Evolutionary conservation across 345 rosid genomes (phyloP).

Genomic region (Ceriops tagal): DNA sequence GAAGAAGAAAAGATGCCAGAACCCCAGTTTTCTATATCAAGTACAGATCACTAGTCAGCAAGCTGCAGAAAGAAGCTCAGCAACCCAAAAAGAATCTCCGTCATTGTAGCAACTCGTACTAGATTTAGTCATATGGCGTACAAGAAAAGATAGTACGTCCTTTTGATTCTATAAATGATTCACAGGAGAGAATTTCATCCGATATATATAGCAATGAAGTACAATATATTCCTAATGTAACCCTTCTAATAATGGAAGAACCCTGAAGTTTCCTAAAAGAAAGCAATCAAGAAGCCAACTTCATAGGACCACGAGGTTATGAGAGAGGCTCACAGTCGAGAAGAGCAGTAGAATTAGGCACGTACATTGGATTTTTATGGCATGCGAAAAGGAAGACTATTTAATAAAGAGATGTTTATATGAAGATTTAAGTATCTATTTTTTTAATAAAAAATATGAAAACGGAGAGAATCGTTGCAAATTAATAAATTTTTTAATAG

Average conservation of each 20-base stretch:
- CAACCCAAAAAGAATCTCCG: not conserved
- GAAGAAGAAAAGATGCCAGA: not conserved
- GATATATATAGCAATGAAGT: not conserved
- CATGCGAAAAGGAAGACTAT: too few relatives aligned
- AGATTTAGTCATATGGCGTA: constrained; percentile 24
- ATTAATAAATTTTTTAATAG: too few relatives aligned
- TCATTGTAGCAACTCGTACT: not conserved
- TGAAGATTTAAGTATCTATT: too few relatives aligned
- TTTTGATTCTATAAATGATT: not conserved
- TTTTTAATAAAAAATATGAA: too few relatives aligned
- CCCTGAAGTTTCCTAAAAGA: not conserved
- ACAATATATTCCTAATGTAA: constrained; percentile 8
- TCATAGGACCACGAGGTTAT: constrained; percentile 5
- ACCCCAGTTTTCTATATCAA: constrained; percentile 2
- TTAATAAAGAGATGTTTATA: too few relatives aligned
- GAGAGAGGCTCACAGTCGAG: not conserved
- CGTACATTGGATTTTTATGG: too few relatives aligned
- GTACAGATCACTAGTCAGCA: constrained; percentile 9
- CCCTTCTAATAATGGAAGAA: constrained; percentile 18
- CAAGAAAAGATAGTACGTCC: not conserved
- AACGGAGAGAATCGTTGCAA: too few relatives aligned
- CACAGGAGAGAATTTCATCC: not conserved
- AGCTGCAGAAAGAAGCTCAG: constrained; percentile 3
- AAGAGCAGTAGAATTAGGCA: too few relatives aligned
- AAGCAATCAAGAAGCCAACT: not conserved